Conservation (phyloP, 306 rosid species). For the Phaseolus lunatus region DNA sequence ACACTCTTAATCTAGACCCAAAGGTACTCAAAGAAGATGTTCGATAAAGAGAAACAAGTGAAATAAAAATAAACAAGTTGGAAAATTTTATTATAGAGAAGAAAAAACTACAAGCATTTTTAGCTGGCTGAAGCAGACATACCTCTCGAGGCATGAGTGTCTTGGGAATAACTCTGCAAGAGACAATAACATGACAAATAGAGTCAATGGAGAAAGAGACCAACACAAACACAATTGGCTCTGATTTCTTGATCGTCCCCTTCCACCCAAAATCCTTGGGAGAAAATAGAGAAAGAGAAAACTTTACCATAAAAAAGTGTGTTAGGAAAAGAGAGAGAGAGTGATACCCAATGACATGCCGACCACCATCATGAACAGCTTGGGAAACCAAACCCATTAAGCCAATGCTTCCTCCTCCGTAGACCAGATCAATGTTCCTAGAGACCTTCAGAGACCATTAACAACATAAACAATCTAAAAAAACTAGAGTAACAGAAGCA, state of each 20-base stretch:
- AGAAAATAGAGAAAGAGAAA: conserved; percentile 32
- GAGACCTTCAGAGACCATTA: conserved; percentile 70
- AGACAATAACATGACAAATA: conserved; percentile 75
- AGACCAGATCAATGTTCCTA: conserved; percentile 93
- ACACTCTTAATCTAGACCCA: no score
- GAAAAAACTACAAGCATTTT: conserved; percentile 64
- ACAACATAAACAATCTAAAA: conserved; percentile 23
- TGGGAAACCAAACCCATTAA: conserved; percentile 98
- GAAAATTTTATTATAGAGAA: conserved; percentile 34
- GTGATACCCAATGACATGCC: conserved; percentile 91
- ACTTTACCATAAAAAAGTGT: background rate
- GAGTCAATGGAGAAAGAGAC: conserved; percentile 54
- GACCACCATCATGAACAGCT: conserved; percentile 99
- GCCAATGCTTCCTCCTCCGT: conserved; percentile 99
- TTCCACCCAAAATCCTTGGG: conserved; percentile 46
- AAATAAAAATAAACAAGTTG: conserved; percentile 27
- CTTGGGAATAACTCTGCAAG: conserved; percentile 98
- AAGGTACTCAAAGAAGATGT: background rate
- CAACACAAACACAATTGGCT: conserved; percentile 47
- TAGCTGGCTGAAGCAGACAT: conserved; percentile 54
- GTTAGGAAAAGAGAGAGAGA: background rate
- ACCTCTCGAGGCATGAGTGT: conserved; percentile 99
- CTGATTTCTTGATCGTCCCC: conserved; percentile 48
- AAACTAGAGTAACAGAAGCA: conserved; percentile 25
- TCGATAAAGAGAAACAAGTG: conserved; percentile 40